Percentiles rank a stretch among this genome's conserved stretches.
These are phyloP conservation scores for Anthracocystis walkeri DNA, from an alignment of 1,284 basidiomycete species.

Conservation along the genomic window DNA sequence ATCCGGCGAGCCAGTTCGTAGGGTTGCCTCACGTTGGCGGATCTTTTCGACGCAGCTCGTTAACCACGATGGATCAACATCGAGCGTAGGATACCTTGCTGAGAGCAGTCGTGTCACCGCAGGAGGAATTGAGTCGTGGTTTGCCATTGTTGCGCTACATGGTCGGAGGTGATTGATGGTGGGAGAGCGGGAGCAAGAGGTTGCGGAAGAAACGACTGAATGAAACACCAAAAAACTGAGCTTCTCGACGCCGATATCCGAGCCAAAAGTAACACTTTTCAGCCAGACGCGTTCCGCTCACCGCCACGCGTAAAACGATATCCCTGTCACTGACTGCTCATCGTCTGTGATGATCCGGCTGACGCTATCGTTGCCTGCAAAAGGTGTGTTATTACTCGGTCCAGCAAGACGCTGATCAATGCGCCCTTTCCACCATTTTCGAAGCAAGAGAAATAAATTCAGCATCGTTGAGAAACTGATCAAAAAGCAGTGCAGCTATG, in stretches of 20 bases:
- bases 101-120: conserved; percentile 40
- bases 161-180: conserved; percentile 6
- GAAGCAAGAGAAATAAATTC: too few relatives aligned
- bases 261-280: neutral
- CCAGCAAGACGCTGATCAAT: too few relatives aligned
- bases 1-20: conserved; percentile 10
- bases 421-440: too few relatives aligned
- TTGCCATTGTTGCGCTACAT: conserved; percentile 28
- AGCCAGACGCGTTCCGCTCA: too few relatives aligned
- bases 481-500: too few relatives aligned
- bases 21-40: conserved; percentile 4
- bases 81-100: conserved; percentile 46
- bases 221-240: conserved; percentile 4
- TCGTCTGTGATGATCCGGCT: too few relatives aligned
- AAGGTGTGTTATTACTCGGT: too few relatives aligned
- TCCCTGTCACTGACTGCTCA: too few relatives aligned
- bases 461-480: too few relatives aligned
- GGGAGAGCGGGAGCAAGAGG: conserved; percentile 7
- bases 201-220: neutral
- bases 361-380: too few relatives aligned
- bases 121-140: conserved; percentile 5
- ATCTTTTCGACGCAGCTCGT: conserved; percentile 13
- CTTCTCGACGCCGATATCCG: conserved; percentile 17
- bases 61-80: conserved; percentile 32
- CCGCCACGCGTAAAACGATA: too few relatives aligned